Evolutionary conservation across 257 asterid genomes (phyloP), one percentile per base, ranked within the genome.

Genomic region (Paulownia fortunei): DNA sequence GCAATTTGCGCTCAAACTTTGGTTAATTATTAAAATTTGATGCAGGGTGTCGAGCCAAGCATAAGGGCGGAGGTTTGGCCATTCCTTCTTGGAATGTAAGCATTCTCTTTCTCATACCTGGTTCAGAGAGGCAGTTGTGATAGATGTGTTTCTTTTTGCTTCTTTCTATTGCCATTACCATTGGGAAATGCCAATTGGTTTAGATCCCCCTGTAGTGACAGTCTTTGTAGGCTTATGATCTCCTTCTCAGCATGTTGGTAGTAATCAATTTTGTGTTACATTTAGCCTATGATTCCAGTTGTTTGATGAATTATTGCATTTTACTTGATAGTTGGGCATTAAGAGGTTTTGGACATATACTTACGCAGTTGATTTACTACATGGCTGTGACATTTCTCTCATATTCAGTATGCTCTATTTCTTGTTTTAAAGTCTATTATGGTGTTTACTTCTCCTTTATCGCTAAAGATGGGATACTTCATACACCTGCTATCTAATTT

Each of bases 51-150:
- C 80, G 98, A 94, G 72, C 97, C 97, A 74, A 86, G 93, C 80
- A 87, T 92, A 83, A 83, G 98, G 83, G 89, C 84, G 12, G 97
- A 94, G 88, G 97, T 90, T 74, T 92, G 98, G 98, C 97, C 98
- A 15, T 92, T 90, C 87, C 98, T 94, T 82, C 96, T 94, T 64
- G 93, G 97, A 82, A 82, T 92, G 97, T 89, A 85, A 86, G 96
- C n/a, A 5, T 79, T 68, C 60, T 67, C 44, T 72, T 55, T 13
- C 60, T 46, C 5, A 59, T 68, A 42, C 41, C 34, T n/a, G 54
- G 21, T 67, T 18, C 66, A 27, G 21, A 47, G 26, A 32, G 54
- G 36, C 36, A 11, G 23, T 30, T 62, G 32, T 71, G 49, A 10
- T 60, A 69, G 34, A 23, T 71, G 49, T 79, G 5, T 34, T 56